phyloP scores from a whole-genome alignment of 164 flowering plant species.

The Vitis rupestris region DNA sequence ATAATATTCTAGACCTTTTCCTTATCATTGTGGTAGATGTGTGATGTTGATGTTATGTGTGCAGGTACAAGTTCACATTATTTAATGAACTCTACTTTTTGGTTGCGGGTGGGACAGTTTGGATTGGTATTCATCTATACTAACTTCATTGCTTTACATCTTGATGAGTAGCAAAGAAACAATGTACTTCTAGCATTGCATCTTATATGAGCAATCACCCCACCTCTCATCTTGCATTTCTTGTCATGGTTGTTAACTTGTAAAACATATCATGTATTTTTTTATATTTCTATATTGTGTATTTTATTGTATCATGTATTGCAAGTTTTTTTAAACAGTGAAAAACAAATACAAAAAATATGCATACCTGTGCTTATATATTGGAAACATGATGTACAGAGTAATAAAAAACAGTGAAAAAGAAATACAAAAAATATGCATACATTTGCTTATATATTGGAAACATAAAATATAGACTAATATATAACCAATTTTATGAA shows the following conservation, averaged over 20 bases:
- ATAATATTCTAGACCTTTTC: background rate
- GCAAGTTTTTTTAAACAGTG: too few species aligned
- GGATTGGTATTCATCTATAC: constrained; percentile 68
- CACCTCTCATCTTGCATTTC: background rate
- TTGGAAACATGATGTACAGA: too few species aligned
- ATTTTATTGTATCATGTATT: too few species aligned
- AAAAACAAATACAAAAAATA: too few species aligned
- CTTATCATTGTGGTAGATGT: background rate
- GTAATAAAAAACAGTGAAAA: too few species aligned
- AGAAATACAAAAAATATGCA: too few species aligned
- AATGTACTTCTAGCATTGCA: background rate
- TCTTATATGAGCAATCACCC: background rate
- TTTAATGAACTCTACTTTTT: constrained; percentile 97
- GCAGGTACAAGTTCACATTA: constrained; percentile 98
- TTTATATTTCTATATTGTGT: background rate
- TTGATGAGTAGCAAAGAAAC: constrained; percentile 1
- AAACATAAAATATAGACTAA: too few species aligned
- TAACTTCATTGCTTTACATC: constrained; percentile 2
- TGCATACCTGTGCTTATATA: too few species aligned
- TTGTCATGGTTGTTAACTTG: background rate
- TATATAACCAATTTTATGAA: too few species aligned
- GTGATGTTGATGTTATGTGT: background rate
- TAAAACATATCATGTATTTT: background rate
- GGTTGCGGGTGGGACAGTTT: constrained; percentile 97
- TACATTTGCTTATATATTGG: too few species aligned